These are phyloP conservation scores for Quercus agrifolia DNA, from an alignment of 306 rosid genomes.

Conservation along the genomic window DNA sequence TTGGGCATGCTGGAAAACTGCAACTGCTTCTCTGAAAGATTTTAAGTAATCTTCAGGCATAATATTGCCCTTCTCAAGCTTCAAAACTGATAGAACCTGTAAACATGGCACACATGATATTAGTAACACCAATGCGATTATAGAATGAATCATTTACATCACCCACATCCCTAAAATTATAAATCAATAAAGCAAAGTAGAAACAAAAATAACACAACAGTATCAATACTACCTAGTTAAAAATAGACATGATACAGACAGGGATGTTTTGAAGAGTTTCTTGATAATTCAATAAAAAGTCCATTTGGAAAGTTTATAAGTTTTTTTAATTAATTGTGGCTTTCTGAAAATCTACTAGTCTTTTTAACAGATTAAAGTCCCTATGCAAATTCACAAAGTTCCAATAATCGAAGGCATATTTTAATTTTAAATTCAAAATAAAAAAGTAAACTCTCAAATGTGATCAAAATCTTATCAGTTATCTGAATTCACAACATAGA, in stretches of 20 bases:
- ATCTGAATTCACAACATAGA: not conserved
- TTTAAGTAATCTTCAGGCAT: constrained; percentile 75
- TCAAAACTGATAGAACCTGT: constrained; percentile 79
- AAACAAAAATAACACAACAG: not conserved
- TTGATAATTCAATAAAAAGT: not conserved
- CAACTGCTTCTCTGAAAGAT: constrained; percentile 70
- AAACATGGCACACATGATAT: constrained; percentile 1
- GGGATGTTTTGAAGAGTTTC: not conserved
- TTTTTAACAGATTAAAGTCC: not conserved
- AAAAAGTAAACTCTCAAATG: not conserved
- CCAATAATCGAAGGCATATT: not conserved
- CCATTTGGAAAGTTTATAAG: not conserved
- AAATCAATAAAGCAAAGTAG: not conserved
- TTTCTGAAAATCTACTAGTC: not conserved
- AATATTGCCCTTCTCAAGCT: constrained; percentile 60
- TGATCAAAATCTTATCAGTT: not conserved
- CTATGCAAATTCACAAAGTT: not conserved
- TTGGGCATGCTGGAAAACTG: constrained; percentile 88
- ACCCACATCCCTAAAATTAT: not conserved
- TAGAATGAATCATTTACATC: not conserved
- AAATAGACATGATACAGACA: not conserved
- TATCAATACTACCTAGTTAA: not conserved
- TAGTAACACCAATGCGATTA: not conserved
- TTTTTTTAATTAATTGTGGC: not conserved
- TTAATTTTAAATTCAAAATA: not conserved